Percentiles rank a stretch among this genome's conserved stretches.
Evolutionary conservation across 148 eudicot genomes (phyloP).

Genomic region (Vaccinium vitisidaea): DNA sequence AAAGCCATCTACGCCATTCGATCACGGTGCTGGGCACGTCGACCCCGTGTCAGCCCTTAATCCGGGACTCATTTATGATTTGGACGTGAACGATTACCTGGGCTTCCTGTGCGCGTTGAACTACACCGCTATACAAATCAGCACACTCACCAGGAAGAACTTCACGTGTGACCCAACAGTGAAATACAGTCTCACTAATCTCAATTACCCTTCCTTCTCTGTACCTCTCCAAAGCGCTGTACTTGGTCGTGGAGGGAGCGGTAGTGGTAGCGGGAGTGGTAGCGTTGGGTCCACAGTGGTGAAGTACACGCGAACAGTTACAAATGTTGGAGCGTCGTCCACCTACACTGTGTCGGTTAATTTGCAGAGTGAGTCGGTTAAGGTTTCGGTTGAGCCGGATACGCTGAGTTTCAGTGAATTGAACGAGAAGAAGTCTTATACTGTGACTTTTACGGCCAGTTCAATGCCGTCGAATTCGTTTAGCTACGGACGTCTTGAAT

Average conservation of each 20-base stretch:
- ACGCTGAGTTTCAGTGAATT: constrained; percentile 48
- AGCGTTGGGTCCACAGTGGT: constrained; percentile 25
- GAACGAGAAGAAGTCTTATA: constrained; percentile 70
- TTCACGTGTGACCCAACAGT: constrained; percentile 32
- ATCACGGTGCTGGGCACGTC: constrained; percentile 54
- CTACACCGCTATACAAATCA: constrained; percentile 31
- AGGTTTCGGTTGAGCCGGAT: constrained; percentile 61
- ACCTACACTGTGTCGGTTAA: constrained; percentile 55
- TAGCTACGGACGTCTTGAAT: constrained; percentile 63
- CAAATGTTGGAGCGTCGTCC: constrained; percentile 72
- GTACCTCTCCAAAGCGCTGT: constrained; percentile 25
- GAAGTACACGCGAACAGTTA: constrained; percentile 64
- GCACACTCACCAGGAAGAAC: constrained; percentile 33
- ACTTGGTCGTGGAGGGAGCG: constrained; percentile 16
- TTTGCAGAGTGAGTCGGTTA: constrained; percentile 48
- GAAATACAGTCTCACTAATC: constrained; percentile 32
- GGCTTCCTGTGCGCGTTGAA: constrained; percentile 48
- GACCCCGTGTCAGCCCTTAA: constrained; percentile 45
- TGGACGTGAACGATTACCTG: constrained; percentile 35
- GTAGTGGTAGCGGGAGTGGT: constrained; percentile 6
- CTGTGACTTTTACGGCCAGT: constrained; percentile 58
- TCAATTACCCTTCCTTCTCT: constrained; percentile 51
- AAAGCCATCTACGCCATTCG: constrained; percentile 49
- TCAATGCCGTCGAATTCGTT: constrained; percentile 47
- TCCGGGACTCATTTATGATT: constrained; percentile 52